Evolutionary conservation across 2,329 filamentous ascomycete genomes (phyloP), one percentile per base, ranked within the genome.

Genomic region (Botrytis medusae): DNA sequence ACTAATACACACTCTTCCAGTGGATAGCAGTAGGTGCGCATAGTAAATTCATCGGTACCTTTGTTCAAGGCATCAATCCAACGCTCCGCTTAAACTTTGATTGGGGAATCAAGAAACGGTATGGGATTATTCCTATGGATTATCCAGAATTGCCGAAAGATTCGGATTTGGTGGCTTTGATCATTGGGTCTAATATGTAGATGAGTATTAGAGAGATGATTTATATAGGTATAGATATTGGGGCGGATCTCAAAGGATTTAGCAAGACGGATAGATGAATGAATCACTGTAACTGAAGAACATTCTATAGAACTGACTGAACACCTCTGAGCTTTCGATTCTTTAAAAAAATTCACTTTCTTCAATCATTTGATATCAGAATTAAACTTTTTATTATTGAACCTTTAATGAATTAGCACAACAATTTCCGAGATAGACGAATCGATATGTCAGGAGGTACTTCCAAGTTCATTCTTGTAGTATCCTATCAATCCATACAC

Each of bases 11-110:
- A 22, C 12, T 25, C 32, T 10, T 4, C 1, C 2, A 71, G 68
- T 84, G 83, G 78, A 82, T 86, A 57, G 84, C 84, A 0, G 79
- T 85, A 2, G 84, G 84, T 10, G 84, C 82, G 1, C 84, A 83
- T 76, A 83, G 81, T 75, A 77, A 78, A 54, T 82, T 84, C 68
- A 78, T 80, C 32, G 81, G 81, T 44, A 78, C 79, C 51, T 86
- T 84, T 82, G 82, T 84, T 46, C 78, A 80, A 29, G 84, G 84
- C 29, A 84, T 86, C 77, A 86, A 86, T 74, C 78, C 80, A 4
- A 76, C 81, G 12, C 78, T 84, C 8, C 77, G 80, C n/a, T 69
- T 64, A 51, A 80, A 78, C 8, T 84, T 80, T 42, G 65, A 81
- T 65, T 74, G 77, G 73, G 70, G 72, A 4, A 75, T 76, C 1